phyloP scores from a whole-genome alignment of 2,329 filamentous ascomycete genomes.

The Claviceps arundinis region DNA sequence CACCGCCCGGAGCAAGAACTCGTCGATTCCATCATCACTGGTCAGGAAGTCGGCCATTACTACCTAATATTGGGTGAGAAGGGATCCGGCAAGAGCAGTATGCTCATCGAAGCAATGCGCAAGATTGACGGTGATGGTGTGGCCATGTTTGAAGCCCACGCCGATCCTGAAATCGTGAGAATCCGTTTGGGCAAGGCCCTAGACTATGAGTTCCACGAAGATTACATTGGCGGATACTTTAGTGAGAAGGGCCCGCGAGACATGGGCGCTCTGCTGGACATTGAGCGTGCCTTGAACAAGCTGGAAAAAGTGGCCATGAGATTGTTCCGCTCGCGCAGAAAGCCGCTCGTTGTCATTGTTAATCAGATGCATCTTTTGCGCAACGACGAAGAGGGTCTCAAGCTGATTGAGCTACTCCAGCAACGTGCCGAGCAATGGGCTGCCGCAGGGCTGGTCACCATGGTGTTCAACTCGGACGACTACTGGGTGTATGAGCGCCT shows the following conservation, averaged over 20 bases:
- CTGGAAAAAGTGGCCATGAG: conserved; percentile 85
- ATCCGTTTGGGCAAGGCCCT: conserved; percentile 84
- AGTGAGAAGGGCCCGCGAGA: conserved; percentile 87
- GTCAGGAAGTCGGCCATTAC: conserved; percentile 66
- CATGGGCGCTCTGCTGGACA: conserved; percentile 82
- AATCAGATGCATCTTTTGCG: conserved; percentile 87
- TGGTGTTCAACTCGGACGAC: conserved; percentile 92
- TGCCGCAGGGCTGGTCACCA: conserved; percentile 75
- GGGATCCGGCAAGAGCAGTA: conserved; percentile 90
- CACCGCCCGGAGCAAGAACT: conserved; percentile 65
- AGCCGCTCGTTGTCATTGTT: conserved; percentile 80
- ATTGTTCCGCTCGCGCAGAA: conserved; percentile 45
- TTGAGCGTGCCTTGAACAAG: conserved; percentile 95
- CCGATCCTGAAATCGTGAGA: conserved; percentile 88
- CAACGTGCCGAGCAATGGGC: conserved; percentile 96
- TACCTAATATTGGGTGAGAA: conserved; percentile 90
- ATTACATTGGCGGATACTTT: conserved; percentile 94
- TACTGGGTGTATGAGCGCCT: conserved; percentile 97
- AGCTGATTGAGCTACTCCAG: conserved; percentile 86
- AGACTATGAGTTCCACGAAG: conserved; percentile 94
- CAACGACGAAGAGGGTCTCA: conserved; percentile 84
- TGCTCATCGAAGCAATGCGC: conserved; percentile 90
- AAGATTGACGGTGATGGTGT: conserved; percentile 81
- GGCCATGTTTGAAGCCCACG: conserved; percentile 93
- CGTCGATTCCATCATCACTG: conserved; percentile 73